A percentile compares a stretch with the other conserved stretches of the same genome.
Evolutionary conservation across 805 yeast species (phyloP).

Genomic region (Metschnikowia proteae): DNA sequence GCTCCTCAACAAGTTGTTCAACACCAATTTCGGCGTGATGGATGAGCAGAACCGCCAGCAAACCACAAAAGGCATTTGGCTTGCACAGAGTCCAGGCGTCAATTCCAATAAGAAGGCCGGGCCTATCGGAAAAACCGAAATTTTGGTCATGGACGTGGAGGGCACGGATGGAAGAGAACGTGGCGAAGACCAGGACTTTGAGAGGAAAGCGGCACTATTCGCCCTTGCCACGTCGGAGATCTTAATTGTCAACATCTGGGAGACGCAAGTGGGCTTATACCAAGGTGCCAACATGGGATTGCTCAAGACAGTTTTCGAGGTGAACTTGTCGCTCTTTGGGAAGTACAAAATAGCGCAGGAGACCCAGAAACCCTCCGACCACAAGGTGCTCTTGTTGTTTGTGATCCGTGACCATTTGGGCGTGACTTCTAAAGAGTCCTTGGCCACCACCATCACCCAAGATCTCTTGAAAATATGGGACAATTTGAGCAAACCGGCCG

Average conservation of each 20-base stretch:
- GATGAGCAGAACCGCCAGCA: slow-evolving; percentile 81
- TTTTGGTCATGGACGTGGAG: slow-evolving; percentile 93
- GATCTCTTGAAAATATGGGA: slow-evolving; percentile 82
- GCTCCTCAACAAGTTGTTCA: slow-evolving; percentile 76
- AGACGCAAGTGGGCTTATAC: slow-evolving; percentile 91
- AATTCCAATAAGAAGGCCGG: slow-evolving; percentile 9
- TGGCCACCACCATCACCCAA: slow-evolving; percentile 61
- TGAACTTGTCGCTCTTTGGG: slow-evolving; percentile 82
- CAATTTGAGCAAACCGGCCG: slow-evolving; percentile 67
- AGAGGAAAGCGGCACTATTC: slow-evolving; percentile 91
- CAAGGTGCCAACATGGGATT: slow-evolving; percentile 98
- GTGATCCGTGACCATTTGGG: slow-evolving; percentile 93
- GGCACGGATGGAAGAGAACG: slow-evolving; percentile 98
- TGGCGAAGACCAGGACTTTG: slow-evolving; percentile 98
- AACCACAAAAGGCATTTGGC: slow-evolving; percentile 56
- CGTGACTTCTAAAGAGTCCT: slow-evolving; percentile 70
- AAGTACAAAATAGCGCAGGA: slow-evolving; percentile 28
- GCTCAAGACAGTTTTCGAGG: slow-evolving; percentile 93
- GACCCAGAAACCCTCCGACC: slow-evolving; percentile 28
- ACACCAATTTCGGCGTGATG: slow-evolving; percentile 86
- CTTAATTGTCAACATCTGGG: slow-evolving; percentile 92
- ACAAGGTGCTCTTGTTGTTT: slow-evolving; percentile 69
- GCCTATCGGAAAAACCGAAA: slow-evolving; percentile 23
- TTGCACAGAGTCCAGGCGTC: slow-evolving; percentile 37
- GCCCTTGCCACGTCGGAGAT: slow-evolving; percentile 91